These are phyloP conservation scores for Suillus bovinus DNA, from an alignment of 768 basidiomycete species.

Conservation along the genomic window DNA sequence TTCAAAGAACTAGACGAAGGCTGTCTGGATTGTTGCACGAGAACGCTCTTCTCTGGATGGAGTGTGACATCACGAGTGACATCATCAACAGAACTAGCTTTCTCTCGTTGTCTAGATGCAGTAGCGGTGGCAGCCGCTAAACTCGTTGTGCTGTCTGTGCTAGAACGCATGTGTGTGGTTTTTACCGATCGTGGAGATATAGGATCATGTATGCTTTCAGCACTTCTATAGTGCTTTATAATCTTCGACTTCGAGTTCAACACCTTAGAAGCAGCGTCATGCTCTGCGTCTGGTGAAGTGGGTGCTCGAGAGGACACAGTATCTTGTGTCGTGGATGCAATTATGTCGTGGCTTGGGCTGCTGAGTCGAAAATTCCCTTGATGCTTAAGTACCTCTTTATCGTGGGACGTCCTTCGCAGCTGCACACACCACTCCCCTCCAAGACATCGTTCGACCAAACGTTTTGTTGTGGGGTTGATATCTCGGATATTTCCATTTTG, in stretches of 20 bases:
- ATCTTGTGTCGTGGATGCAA: conserved; percentile 40
- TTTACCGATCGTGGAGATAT: conserved; percentile 32
- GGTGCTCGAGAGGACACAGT: conserved; percentile 19
- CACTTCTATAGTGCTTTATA: conserved; percentile 66
- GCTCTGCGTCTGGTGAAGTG: conserved; percentile 17
- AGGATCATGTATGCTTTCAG: conserved; percentile 50
- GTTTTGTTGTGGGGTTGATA: conserved; percentile 81
- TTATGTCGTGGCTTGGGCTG: conserved; percentile 46
- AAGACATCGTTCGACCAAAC: conserved; percentile 91
- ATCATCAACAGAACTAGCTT: conserved; percentile 28
- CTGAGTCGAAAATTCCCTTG: conserved; percentile 33
- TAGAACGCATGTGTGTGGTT: conserved; percentile 42
- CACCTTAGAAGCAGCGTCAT: conserved; percentile 19
- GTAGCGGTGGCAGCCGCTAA: conserved; percentile 27
- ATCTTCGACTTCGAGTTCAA: conserved; percentile 39
- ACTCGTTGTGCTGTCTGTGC: conserved; percentile 37
- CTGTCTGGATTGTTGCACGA: conserved; percentile 19
- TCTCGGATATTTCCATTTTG: conserved; percentile 77
- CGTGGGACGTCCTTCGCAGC: conserved; percentile 44
- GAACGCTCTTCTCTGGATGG: conserved; percentile 18
- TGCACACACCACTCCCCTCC: conserved; percentile 85
- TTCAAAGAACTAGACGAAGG: conserved; percentile 21
- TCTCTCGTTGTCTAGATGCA: conserved; percentile 25
- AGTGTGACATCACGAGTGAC: conserved; percentile 14
- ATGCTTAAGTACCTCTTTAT: conserved; percentile 27